Base-by-base conservation (phyloP, 2,329 filamentous ascomycete species). In the Diaporthe citrichinensis region DNA sequence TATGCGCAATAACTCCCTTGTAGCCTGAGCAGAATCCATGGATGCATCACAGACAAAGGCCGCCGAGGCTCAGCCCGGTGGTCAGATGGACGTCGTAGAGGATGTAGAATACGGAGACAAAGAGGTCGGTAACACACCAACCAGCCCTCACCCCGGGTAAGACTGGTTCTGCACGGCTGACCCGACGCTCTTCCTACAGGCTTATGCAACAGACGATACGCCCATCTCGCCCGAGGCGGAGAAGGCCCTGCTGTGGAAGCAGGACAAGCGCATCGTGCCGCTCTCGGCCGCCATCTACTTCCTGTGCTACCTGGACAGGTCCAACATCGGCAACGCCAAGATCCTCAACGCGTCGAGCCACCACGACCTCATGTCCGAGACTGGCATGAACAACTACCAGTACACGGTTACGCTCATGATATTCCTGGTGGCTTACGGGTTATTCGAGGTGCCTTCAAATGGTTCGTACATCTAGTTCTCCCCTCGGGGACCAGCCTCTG, bases 291-390 rank as follows among this genome's bases (percentile, higher is more conserved):
- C 81, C 44, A 88, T 91, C 41, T 91, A 90, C 79, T 84, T 91
- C 23, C 84, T 91, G 20, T 90, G 88, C 79, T 90, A 90, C 77
- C 83, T 91, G n/a, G 90, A 91, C 79, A 83, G 88, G 20, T 87
- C 87, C 23, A 90, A 90, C 81, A 93, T 93, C 71, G 91, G 91
- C 78, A 92, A 92, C 81, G 90, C 91, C 57, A 92, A 90, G 83
- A 89, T 92, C 20, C 85, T 93, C 76, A 93, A 93, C 79, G 83
- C 87, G 28, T 86, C 89, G 10, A 88, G 88, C 0, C 82, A 87
- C 51, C 84, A 93, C 80, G 90, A 92, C 82, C 87, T 94, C 74
- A 86, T 93, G 44, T 85, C 86, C 17, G 87, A 90, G 79, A 91
- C 91, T 0, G 79, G 86, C 76, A 92, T 93, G 90, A 89, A 88